phyloP scores from a whole-genome alignment of 192 early-diverging fungal genomes.

The Podila horticola region DNA sequence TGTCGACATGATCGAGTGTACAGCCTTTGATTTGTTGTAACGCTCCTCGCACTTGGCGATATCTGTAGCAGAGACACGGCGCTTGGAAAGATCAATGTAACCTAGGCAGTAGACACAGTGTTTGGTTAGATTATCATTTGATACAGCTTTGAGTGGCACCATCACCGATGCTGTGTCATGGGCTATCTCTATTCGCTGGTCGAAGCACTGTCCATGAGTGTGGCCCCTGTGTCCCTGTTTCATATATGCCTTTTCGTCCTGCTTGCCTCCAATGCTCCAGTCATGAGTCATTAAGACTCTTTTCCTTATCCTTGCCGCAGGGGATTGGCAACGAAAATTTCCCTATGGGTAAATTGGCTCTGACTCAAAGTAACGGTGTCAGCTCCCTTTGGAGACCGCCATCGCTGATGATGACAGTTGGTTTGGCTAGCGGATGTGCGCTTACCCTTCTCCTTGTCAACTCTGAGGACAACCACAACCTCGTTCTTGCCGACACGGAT shows the following conservation, averaged over 20 bases:
- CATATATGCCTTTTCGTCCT: too few relatives aligned
- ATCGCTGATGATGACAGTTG: too few relatives aligned
- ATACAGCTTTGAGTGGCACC: background rate
- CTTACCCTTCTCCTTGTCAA: conserved; percentile 95
- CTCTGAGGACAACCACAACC: conserved; percentile 92
- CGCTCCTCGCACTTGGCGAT: conserved; percentile 90
- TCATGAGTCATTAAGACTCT: background rate
- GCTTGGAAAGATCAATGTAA: conserved; percentile 99
- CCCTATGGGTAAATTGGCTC: background rate
- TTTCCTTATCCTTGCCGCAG: background rate
- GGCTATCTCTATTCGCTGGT: too few relatives aligned
- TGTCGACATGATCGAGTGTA: conserved; percentile 86
- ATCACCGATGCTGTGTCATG: background rate
- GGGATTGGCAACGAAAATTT: background rate
- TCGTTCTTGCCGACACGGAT: conserved; percentile 94
- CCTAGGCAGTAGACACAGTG: conserved; percentile 54
- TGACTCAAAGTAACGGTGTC: background rate
- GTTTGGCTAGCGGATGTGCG: background rate
- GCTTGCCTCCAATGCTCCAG: too few relatives aligned
- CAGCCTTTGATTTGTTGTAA: conserved; percentile 93
- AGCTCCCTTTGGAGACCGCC: too few relatives aligned
- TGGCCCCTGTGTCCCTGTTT: too few relatives aligned
- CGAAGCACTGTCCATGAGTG: too few relatives aligned
- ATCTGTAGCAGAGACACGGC: conserved; percentile 90
- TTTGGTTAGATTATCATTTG: background rate